A percentile compares a stretch with the other conserved stretches of the same genome.
These are phyloP conservation scores for Coprinopsis strossmayeri DNA, from an alignment of 768 basidiomycete genomes.

Conservation along the genomic window DNA sequence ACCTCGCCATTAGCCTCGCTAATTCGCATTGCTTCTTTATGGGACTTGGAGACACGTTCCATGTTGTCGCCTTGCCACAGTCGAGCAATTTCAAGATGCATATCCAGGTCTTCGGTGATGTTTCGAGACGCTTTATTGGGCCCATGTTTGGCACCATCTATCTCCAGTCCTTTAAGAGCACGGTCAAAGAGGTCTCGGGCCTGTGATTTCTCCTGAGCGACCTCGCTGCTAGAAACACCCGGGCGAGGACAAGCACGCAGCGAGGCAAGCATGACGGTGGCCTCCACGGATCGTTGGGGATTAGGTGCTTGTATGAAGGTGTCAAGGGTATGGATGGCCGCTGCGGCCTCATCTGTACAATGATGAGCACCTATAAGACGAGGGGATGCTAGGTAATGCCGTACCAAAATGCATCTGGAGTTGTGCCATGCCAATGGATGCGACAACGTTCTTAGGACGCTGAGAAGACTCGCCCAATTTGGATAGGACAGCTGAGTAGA, in stretches of 20 bases:
- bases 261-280: constrained; percentile 83
- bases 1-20: constrained; percentile 42
- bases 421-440: constrained; percentile 81
- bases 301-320: constrained; percentile 64
- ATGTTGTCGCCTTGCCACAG: constrained; percentile 81
- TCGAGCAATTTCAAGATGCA: constrained; percentile 87
- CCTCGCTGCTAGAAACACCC: constrained; percentile 69
- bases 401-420: constrained; percentile 79
- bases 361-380: background rate
- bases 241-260: constrained; percentile 80
- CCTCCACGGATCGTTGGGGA: constrained; percentile 68
- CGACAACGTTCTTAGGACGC: constrained; percentile 61
- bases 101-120: constrained; percentile 73
- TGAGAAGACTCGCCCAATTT: background rate
- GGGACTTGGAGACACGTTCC: constrained; percentile 66
- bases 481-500: constrained; percentile 62
- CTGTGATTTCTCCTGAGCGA: constrained; percentile 58
- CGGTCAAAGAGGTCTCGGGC: constrained; percentile 83
- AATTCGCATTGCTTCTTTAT: constrained; percentile 67
- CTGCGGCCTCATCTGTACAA: constrained; percentile 65
- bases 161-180: constrained; percentile 57
- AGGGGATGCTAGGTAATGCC: no score
- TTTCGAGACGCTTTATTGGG: constrained; percentile 38
- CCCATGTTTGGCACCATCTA: constrained; percentile 45
- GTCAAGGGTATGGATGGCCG: constrained; percentile 82